A percentile compares a stretch with the other conserved stretches of the same genome.
phyloP scores from a whole-genome alignment of 495 filamentous ascomycete species.

The Daldinia decipiens region DNA sequence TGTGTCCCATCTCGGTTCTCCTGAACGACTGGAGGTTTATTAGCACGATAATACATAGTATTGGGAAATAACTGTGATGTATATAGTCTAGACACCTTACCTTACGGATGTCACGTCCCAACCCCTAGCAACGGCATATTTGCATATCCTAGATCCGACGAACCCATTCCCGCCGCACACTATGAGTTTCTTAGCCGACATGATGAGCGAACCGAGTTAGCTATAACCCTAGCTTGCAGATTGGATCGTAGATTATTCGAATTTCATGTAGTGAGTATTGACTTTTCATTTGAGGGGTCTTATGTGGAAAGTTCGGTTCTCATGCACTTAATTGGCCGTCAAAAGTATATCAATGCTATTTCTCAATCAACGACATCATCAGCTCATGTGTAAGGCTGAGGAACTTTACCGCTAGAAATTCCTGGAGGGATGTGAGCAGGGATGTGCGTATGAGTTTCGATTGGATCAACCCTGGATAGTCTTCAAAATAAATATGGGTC shows the following conservation, averaged over 20 bases:
- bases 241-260: neutral
- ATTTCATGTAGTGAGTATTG: neutral
- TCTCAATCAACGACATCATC: constrained; percentile 15
- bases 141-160: constrained; percentile 91
- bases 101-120: constrained; percentile 93
- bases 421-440: neutral
- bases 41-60: constrained; percentile 19
- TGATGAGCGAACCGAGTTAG: constrained; percentile 20
- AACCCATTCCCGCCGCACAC: constrained; percentile 98
- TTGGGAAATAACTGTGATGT: constrained; percentile 4
- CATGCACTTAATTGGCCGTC: too few species aligned
- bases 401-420: constrained; percentile 11
- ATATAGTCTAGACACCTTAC: constrained; percentile 64
- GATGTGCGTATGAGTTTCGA: neutral
- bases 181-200: constrained; percentile 73
- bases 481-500: neutral
- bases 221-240: constrained; percentile 6
- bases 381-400: constrained; percentile 18
- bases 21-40: constrained; percentile 73
- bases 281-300: neutral
- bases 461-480: neutral
- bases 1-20: constrained; percentile 82
- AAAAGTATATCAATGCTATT: too few species aligned
- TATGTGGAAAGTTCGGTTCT: neutral
- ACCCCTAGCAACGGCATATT: constrained; percentile 79